phyloP scores from a whole-genome alignment of 148 eudicot species.

The Chenopodium quinoa region DNA sequence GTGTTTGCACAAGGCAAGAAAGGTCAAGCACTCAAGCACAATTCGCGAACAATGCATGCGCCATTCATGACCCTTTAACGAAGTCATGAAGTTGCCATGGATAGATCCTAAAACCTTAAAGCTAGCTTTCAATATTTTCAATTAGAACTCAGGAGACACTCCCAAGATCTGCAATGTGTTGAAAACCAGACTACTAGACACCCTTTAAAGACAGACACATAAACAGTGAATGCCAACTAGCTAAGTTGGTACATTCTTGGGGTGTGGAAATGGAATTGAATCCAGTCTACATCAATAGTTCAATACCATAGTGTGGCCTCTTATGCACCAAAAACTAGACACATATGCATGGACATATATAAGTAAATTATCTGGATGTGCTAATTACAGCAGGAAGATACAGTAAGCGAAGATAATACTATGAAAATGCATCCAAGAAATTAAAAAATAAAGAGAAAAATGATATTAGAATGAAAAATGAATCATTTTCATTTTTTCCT shows the following conservation, averaged over 20 bases:
- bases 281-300: background rate
- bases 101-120: background rate
- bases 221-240: background rate
- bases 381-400: too few species aligned
- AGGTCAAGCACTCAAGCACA: background rate
- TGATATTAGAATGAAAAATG: background rate
- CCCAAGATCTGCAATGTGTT: background rate
- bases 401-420: background rate
- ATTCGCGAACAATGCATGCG: too few species aligned
- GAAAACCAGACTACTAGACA: background rate
- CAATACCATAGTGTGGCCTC: background rate
- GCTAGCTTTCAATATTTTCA: background rate
- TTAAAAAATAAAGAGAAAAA: background rate
- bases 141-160: background rate
- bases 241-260: background rate
- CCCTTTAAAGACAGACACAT: background rate
- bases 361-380: too few species aligned
- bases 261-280: background rate
- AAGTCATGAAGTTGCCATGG: background rate
- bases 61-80: too few species aligned
- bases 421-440: background rate
- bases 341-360: background rate
- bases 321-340: background rate
- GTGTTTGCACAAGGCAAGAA: background rate
- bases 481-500: slow-evolving; percentile 21